Evolutionary conservation across 345 rosid genomes (phyloP), one percentile per base, ranked within the genome.

Genomic region (Noccaea caerulescens): DNA sequence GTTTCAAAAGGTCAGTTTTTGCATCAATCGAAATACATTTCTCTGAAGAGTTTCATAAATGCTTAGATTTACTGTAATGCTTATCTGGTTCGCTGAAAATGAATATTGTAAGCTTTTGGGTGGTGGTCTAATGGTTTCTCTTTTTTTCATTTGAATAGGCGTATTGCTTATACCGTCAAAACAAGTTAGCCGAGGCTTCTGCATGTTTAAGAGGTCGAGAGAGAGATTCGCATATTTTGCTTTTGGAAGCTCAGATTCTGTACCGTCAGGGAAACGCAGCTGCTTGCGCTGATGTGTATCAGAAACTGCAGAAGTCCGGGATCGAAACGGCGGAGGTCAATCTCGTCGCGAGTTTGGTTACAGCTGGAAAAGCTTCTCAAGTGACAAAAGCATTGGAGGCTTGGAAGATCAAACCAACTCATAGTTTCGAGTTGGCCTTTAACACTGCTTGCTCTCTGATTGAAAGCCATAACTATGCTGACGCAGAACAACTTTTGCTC

Each of bases 131-230:
- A 62, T 51, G 45, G 18, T 11, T 53, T 52, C 11, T 41, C 39
- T 43, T 3, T 44, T 7, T 44, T 10, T 13, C 16, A 16, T 25
- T 27, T 25, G 66, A 54, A 23, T 69, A 91, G 99, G 99, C 96
- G 12, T 94, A 94, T 82, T 91, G 99, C 80, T 82, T 87, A 18
- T 94, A 94, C 86, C 86, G 94, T 68, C 91, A 83, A 71, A 89
- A 94, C 85, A 89, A 88, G 83, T 68, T 88, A 68, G 87, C 85
- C 52, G 95, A 89, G 57, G 97, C 97, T 10, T 64, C 88, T 72
- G 87, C 46, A 42, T 80, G 71, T 51, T 64, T 94, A 76, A 84
- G 63, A 74, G 78, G 79, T 58, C 85, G 68, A 60, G 93, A 88
- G 76, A 81, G 51, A 63, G 80, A 75, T 77, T 49, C 84, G n/a